Evolutionary conservation across 441 rosid genomes (phyloP).

Genomic region (Oxalis stricta): DNA sequence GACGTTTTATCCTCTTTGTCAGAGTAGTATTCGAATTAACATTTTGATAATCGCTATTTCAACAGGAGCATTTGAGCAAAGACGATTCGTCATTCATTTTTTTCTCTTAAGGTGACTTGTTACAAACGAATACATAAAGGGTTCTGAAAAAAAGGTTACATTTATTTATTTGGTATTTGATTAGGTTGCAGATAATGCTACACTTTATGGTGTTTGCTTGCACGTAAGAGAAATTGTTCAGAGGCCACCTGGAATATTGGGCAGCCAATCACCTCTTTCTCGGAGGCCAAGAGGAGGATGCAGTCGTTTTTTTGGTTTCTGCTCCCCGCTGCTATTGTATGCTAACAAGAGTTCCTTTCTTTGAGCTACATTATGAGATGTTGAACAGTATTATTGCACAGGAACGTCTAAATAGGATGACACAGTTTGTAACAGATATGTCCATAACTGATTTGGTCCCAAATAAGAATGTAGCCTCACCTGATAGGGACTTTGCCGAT

Average conservation of each 20-base stretch:
- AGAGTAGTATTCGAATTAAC: not conserved
- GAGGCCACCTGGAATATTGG: conserved; percentile 74
- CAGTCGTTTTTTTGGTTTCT: conserved; percentile 72
- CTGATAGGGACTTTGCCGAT: conserved; percentile 26
- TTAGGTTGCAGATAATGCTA: conserved; percentile 89
- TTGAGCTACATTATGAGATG: conserved; percentile 92
- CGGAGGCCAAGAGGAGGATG: conserved; percentile 41
- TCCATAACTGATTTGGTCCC: conserved; percentile 35
- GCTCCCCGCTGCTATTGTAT: conserved; percentile 98
- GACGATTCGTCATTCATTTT: conserved; percentile 80
- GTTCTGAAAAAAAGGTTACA: conserved; percentile 12
- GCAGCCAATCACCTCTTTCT: conserved; percentile 41
- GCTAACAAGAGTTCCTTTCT: conserved; percentile 87
- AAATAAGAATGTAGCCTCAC: conserved; percentile 24
- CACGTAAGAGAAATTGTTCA: conserved; percentile 85
- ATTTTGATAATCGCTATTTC: not conserved
- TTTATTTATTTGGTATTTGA: conserved; percentile 13
- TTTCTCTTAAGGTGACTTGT: conserved; percentile 66
- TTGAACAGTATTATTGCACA: conserved; percentile 92
- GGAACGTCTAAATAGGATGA: conserved; percentile 87
- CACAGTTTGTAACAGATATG: conserved; percentile 65
- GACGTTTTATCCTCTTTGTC: not conserved
- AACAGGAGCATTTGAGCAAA: conserved; percentile 86
- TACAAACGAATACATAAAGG: too few relatives aligned
- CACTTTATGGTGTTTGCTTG: conserved; percentile 89